Evolutionary conservation across 2,329 filamentous ascomycete genomes (phyloP).

Genomic region (Curvularia eragrostidis): DNA sequence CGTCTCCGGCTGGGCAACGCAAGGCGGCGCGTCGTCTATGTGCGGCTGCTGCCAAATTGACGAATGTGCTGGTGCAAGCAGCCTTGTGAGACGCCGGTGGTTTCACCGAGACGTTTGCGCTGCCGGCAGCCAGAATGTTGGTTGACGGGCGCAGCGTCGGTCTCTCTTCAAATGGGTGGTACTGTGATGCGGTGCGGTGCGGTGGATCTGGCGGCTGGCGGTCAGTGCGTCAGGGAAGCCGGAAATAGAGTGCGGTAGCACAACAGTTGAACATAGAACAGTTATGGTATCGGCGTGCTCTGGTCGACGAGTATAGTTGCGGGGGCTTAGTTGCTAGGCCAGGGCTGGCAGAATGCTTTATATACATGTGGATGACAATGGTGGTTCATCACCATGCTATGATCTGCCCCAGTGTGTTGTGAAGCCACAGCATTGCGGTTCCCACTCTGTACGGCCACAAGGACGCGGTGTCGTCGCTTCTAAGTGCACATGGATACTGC

Average conservation of each 20-base stretch:
- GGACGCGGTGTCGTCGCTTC: neutral
- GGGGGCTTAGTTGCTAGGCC: neutral
- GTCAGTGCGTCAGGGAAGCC: neutral
- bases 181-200: neutral
- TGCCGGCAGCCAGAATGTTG: constrained; percentile 26
- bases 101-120: constrained; percentile 15
- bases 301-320: neutral
- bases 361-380: neutral
- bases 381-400: neutral
- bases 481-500: neutral
- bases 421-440: neutral
- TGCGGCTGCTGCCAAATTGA: neutral
- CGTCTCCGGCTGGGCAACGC: constrained; percentile 18
- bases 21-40: neutral
- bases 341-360: neutral
- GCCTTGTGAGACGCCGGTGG: constrained; percentile 2
- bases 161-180: neutral
- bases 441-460: neutral
- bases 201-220: neutral
- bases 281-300: neutral
- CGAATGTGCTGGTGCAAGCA: neutral
- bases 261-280: neutral
- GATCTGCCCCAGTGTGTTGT: neutral
- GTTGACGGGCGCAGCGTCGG: constrained; percentile 18
- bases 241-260: neutral